phyloP scores from a whole-genome alignment of 1,284 basidiomycete species.

The Ustilago nuda region DNA sequence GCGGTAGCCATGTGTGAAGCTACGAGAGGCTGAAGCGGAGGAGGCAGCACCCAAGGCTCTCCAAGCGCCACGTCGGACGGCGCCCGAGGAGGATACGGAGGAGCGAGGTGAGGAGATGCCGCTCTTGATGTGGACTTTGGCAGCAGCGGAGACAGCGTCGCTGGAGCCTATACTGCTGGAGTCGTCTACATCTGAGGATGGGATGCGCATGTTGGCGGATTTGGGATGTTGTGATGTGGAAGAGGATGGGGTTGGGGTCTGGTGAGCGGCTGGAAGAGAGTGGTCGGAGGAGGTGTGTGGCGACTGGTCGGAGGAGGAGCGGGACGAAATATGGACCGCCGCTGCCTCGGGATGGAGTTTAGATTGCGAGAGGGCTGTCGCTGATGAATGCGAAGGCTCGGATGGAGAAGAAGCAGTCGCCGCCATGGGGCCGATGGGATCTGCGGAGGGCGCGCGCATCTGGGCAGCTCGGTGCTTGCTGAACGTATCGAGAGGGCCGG shows the following conservation, averaged over 20 bases:
- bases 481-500: neutral
- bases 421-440: conserved; percentile 15
- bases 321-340: conserved; percentile 23
- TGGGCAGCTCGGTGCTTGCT: conserved; percentile 10
- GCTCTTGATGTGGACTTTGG: conserved; percentile 50
- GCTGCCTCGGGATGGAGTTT: conserved; percentile 14
- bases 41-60: conserved; percentile 37
- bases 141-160: conserved; percentile 22
- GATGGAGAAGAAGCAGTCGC: conserved; percentile 11
- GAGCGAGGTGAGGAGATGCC: conserved; percentile 51
- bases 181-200: conserved; percentile 37
- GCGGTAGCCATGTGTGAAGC: conserved; percentile 31
- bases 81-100: conserved; percentile 42
- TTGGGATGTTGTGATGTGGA: conserved; percentile 29
- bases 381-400: conserved; percentile 16
- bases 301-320: conserved; percentile 32
- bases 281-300: conserved; percentile 18
- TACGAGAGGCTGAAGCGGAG: conserved; percentile 28
- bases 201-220: conserved; percentile 27
- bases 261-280: conserved; percentile 10
- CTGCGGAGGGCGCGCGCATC: conserved; percentile 4
- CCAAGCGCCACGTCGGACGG: conserved; percentile 49
- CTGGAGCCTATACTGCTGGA: conserved; percentile 46
- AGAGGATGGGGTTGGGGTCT: conserved; percentile 14
- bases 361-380: conserved; percentile 2